Percentiles rank a stretch among this genome's conserved stretches.
phyloP scores from a whole-genome alignment of 805 yeast genomes.

The Cyberlindnera suaveolens region DNA sequence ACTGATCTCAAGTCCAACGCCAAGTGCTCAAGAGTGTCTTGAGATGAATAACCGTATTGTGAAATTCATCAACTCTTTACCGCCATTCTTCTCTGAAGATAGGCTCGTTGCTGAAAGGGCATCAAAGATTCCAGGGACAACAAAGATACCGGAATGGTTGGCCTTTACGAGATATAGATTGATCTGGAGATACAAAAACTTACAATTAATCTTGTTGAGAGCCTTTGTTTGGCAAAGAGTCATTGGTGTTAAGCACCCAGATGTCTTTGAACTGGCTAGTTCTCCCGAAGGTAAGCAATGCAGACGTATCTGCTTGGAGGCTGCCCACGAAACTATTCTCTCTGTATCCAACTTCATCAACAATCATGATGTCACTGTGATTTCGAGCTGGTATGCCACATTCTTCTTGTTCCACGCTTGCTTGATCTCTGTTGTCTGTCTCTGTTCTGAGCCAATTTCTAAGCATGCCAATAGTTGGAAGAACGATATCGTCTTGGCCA shows the following conservation, averaged over 20 bases:
- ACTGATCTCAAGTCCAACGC: conserved; percentile 40
- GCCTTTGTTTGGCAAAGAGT: conserved; percentile 52
- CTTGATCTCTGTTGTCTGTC: conserved; percentile 48
- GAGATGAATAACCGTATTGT: conserved; percentile 37
- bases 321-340: conserved; percentile 46
- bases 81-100: conserved; percentile 41
- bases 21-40: conserved; percentile 44
- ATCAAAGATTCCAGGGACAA: conserved; percentile 16
- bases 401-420: conserved; percentile 61
- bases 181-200: conserved; percentile 52
- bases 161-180: conserved; percentile 45
- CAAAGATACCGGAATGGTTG: conserved; percentile 43
- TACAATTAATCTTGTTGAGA: conserved; percentile 49
- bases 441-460: conserved; percentile 44
- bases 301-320: conserved; percentile 41
- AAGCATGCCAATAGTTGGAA: conserved; percentile 39
- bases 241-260: conserved; percentile 31
- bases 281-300: conserved; percentile 43
- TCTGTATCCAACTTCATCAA: conserved; percentile 38
- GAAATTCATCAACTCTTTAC: conserved; percentile 36
- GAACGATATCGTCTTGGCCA: conserved; percentile 36
- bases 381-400: conserved; percentile 58
- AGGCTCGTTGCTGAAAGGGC: conserved; percentile 25
- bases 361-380: conserved; percentile 34
- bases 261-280: conserved; percentile 26